Conservation (phyloP, 2,329 filamentous ascomycete genomes). For the Fusarium sp. region DNA sequence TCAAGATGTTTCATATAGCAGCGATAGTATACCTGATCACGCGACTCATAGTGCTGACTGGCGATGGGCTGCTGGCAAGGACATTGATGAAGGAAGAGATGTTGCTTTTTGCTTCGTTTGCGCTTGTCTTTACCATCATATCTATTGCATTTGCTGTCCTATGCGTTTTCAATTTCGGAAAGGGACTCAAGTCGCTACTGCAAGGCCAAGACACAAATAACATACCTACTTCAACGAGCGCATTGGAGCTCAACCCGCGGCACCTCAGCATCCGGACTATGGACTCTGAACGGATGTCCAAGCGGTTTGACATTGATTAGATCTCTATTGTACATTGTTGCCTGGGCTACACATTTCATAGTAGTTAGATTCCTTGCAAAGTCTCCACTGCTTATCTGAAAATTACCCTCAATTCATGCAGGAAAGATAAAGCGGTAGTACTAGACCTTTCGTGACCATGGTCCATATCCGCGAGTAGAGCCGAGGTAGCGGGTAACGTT, state of each 20-base stretch:
- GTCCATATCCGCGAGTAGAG: neutral
- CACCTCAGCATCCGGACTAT: neutral
- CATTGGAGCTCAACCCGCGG: neutral
- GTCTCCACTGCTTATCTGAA: neutral
- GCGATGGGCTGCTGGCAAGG: neutral
- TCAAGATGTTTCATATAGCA: neutral
- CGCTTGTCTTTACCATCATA: neutral
- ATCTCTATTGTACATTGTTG: neutral
- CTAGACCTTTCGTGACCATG: neutral
- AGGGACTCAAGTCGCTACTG: neutral
- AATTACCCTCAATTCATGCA: rapidly evolving
- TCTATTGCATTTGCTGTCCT: neutral
- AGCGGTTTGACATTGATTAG: neutral
- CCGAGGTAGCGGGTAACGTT: neutral
- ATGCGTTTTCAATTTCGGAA: neutral
- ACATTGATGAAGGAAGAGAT: neutral
- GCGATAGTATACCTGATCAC: neutral
- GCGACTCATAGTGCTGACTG: neutral
- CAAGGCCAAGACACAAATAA: neutral
- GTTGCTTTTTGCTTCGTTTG: neutral
- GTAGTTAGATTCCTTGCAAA: rapidly evolving
- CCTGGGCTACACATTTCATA: neutral
- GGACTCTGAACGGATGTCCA: no score
- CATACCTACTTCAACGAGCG: neutral
- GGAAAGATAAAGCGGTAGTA: neutral